A percentile compares a stretch with the other conserved stretches of the same genome.
Conservation (phyloP, 257 asterid species). For the Asclepias syriaca region DNA sequence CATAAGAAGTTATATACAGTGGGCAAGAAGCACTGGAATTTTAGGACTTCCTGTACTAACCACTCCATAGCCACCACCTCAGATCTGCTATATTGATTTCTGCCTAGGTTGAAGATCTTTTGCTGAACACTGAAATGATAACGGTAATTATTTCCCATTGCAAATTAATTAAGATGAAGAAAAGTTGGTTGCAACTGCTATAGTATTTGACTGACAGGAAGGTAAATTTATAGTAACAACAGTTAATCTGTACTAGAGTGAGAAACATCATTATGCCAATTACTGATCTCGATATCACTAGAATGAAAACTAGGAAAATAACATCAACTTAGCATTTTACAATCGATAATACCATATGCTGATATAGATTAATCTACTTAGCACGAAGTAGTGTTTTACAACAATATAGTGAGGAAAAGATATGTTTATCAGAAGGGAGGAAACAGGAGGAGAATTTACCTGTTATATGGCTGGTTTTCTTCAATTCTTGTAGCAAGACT, state of each 20-base stretch:
- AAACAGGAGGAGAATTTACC: slow-evolving; percentile 26
- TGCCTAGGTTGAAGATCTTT: slow-evolving; percentile 54
- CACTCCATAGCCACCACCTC: slow-evolving; percentile 99
- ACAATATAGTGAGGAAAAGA: not conserved
- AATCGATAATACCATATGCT: not conserved
- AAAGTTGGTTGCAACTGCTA: not conserved
- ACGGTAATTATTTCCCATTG: not conserved
- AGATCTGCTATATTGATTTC: slow-evolving; percentile 48
- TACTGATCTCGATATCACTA: not conserved
- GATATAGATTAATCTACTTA: not conserved
- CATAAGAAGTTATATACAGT: slow-evolving; percentile 80
- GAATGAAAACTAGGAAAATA: not conserved
- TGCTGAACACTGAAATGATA: slow-evolving; percentile 44
- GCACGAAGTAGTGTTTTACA: not conserved
- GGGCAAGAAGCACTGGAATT: slow-evolving; percentile 85
- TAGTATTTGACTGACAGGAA: not conserved
- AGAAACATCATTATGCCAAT: not conserved
- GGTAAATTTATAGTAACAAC: not conserved
- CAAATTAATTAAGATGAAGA: not conserved
- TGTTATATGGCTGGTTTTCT: slow-evolving; percentile 89
- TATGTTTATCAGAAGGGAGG: not conserved
- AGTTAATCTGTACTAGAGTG: not conserved
- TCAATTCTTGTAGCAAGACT: slow-evolving; percentile 88
- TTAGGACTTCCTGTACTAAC: slow-evolving; percentile 89
- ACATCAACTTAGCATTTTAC: not conserved